A percentile compares a stretch with the other conserved stretches of the same genome.
Conservation (phyloP, 2,329 filamentous ascomycete species). For the Blastomyces gilchristii region DNA sequence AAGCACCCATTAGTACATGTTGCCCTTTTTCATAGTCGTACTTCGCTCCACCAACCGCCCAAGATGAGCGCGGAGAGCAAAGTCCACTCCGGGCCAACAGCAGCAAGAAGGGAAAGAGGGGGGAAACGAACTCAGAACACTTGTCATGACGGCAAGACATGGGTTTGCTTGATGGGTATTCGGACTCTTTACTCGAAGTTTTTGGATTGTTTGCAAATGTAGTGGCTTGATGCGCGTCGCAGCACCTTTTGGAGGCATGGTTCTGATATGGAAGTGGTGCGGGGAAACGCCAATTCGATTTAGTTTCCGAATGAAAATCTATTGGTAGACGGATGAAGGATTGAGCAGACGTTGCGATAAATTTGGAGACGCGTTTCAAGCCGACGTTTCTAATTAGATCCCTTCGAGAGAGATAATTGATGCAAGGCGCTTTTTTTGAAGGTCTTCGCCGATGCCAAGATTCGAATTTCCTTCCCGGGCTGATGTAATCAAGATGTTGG, state of each 20-base stretch:
- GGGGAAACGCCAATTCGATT: background rate
- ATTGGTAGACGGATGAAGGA: background rate
- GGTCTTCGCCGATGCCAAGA: background rate
- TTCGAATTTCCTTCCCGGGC: background rate
- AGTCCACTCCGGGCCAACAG: background rate
- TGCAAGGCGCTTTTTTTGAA: background rate
- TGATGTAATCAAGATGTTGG: slow-evolving; percentile 1
- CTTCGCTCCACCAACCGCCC: background rate
- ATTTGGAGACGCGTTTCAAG: background rate
- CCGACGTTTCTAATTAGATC: background rate
- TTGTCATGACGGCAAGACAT: slow-evolving; percentile 56
- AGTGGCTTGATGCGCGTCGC: slow-evolving; percentile 38
- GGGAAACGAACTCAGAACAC: slow-evolving; percentile 51
- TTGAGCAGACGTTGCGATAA: background rate
- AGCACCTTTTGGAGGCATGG: slow-evolving; percentile 36
- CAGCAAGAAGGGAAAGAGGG: background rate
- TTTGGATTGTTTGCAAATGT: slow-evolving; percentile 37
- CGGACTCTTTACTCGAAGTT: slow-evolving; percentile 55
- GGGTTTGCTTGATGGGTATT: slow-evolving; percentile 51
- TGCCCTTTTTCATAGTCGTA: background rate
- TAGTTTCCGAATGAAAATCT: no score
- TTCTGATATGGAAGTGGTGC: background rate
- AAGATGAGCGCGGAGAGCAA: background rate
- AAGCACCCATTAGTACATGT: background rate
- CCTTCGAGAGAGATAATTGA: background rate